Conservation (phyloP, 345 rosid species). For the Camelina sativa region DNA sequence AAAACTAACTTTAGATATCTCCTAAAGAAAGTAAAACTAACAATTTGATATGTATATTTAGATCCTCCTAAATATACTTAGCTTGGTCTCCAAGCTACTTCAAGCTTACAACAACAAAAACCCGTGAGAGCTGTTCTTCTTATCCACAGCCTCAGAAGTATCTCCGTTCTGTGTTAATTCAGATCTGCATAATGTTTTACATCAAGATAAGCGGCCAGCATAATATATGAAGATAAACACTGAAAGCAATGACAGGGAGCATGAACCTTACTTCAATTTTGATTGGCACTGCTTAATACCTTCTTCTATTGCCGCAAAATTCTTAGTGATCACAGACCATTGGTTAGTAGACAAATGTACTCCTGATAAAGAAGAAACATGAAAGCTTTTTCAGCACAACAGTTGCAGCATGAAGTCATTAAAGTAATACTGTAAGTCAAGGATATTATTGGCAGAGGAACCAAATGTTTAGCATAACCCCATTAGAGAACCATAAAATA, state of each 20-base stretch:
- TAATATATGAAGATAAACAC: background rate
- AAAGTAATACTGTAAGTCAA: background rate
- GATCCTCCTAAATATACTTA: no score
- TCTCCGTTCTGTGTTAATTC: conserved; percentile 44
- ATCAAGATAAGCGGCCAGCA: background rate
- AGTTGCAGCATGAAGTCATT: background rate
- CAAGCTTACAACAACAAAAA: no score
- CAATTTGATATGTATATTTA: no score
- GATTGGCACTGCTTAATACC: conserved; percentile 58
- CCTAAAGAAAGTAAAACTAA: no score
- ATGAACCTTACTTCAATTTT: conserved; percentile 54
- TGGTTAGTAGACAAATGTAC: conserved; percentile 56
- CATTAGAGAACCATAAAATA: no score
- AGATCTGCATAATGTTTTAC: conserved; percentile 36
- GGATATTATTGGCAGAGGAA: conserved; percentile 1
- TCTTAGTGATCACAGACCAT: conserved; percentile 60
- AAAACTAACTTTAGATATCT: no score
- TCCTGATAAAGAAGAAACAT: conserved; percentile 52
- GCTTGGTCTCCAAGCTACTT: no score
- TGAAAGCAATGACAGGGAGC: background rate
- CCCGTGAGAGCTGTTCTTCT: conserved; percentile 36
- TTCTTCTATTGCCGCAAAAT: conserved; percentile 62
- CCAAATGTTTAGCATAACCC: background rate
- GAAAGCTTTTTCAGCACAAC: conserved; percentile 22
- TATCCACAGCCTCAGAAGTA: conserved; percentile 43